Percentiles rank a stretch among this genome's conserved stretches.
Conservation (phyloP, 352 stramenopile genomes). For the Globisporangium echinulatum region DNA sequence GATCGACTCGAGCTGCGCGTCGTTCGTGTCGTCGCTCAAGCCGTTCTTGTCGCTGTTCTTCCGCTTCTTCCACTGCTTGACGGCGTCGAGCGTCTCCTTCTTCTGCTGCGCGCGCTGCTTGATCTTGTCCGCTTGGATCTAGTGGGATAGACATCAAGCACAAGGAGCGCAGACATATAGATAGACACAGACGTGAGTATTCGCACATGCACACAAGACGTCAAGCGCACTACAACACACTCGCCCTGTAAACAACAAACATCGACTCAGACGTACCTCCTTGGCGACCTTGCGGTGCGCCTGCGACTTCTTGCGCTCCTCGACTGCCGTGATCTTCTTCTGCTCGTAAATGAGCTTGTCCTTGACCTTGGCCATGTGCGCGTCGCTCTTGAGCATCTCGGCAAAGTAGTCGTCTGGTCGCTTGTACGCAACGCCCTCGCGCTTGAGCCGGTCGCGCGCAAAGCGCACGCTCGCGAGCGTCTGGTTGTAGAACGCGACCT, state of each 20-base stretch:
- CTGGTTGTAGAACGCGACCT: slow-evolving; percentile 98
- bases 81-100: slow-evolving; percentile 83
- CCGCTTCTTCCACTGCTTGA: slow-evolving; percentile 88
- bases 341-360: slow-evolving; percentile 99
- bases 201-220: too few relatives aligned
- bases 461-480: slow-evolving; percentile 57
- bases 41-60: slow-evolving; percentile 67
- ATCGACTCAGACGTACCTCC: slow-evolving; percentile 48
- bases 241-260: neutral
- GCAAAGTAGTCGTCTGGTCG: slow-evolving; percentile 97
- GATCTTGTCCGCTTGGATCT: slow-evolving; percentile 72
- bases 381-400: slow-evolving; percentile 98
- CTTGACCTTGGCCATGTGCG: slow-evolving; percentile 95
- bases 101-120: slow-evolving; percentile 81
- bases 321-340: slow-evolving; percentile 98
- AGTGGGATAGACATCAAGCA: neutral
- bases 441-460: slow-evolving; percentile 65
- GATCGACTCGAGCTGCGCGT: slow-evolving; percentile 59
- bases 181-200: too few relatives aligned
- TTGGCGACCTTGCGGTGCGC: slow-evolving; percentile 96
- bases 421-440: slow-evolving; percentile 86
- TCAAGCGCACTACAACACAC: neutral
- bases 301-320: slow-evolving; percentile 96
- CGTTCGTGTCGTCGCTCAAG: slow-evolving; percentile 49
- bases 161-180: neutral